Evolutionary conservation across 2,329 filamentous ascomycete species (phyloP).

Genomic region (Fusarium aywerte): DNA sequence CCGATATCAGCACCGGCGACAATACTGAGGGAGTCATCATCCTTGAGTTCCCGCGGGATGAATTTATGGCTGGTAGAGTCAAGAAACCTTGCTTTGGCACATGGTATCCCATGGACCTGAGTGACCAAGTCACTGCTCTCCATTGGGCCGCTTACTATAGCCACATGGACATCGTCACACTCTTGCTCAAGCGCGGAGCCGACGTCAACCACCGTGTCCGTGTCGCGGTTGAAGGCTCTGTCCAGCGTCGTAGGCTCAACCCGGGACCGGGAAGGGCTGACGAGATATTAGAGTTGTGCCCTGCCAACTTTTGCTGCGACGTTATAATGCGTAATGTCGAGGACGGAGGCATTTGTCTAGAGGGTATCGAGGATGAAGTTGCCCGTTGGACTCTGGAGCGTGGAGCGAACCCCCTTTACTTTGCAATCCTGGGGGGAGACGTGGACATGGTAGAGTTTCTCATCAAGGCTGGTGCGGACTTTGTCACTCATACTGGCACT

Average conservation of each 20-base stretch:
- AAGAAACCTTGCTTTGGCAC: not conserved
- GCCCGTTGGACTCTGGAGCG: not conserved
- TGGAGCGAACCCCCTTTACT: constrained; percentile 23
- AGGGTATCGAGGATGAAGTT: not conserved
- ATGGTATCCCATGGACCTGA: not conserved
- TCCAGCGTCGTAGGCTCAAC: not conserved
- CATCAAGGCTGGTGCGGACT: not conserved
- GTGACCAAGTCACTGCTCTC: constrained; percentile 5
- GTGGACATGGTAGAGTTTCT: not conserved
- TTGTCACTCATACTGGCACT: constrained; percentile 6
- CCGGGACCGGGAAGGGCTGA: too few relatives aligned
- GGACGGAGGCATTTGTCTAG: not conserved
- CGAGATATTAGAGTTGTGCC: not conserved
- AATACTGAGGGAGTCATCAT: not conserved
- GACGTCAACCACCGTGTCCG: constrained; percentile 15
- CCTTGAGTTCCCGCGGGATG: not conserved
- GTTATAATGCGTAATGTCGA: not conserved
- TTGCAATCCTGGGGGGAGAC: not conserved
- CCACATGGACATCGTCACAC: not conserved
- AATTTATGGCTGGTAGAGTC: not conserved
- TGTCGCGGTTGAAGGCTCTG: not conserved
- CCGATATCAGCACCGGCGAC: not conserved
- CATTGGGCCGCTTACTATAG: constrained; percentile 10
- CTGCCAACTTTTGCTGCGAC: not conserved
- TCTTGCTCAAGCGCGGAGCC: not conserved